Base-by-base conservation (phyloP, 1,284 basidiomycete genomes). In the Ustilago nuda region DNA sequence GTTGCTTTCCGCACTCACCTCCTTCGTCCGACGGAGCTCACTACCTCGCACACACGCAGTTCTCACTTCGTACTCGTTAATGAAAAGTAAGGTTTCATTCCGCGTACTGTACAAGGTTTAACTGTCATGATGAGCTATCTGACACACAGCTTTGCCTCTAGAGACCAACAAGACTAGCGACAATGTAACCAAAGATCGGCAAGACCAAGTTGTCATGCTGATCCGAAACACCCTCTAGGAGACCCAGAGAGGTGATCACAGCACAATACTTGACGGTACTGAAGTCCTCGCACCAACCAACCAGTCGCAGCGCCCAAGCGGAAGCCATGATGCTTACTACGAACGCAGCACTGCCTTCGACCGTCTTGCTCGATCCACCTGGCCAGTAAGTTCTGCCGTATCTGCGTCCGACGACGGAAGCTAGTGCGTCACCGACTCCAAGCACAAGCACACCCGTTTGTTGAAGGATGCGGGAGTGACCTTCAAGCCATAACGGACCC, bases 361-460 rank as follows among this genome's bases (percentile, higher is more conserved):
- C 87, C 11, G 96, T 98, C 87, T 99, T 99, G 32, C 90, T 88
- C 11, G 91, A 92, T 32, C 90, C 91, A 13, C 68, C 72, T 1
- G 93, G 93, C 96, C 96, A 99, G 66, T 91, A 89, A 76, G 91
- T 87, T 23, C 88, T 88, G 1, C 96, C 97, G 35, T 94, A 85
- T 45, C 92, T 89, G 81, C 94, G 92, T 17, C 97, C 97, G 41
- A 97, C 90, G 67, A 99, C 92, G 12, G 94, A 97, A 17, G 97
- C 94, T 82, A 97, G 86, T 7, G 95, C 94, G 87, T 99, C 97
- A 9, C 97, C 97, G 41, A 99, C 90, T 1, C 97, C 97, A 12
- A 99, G 87, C 0, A 92, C 91, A 19, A 99, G 88, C 15, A 96
- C 92, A 3, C 97, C 96, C n/a, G 94, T 95, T 82, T 92, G 93